These are phyloP conservation scores for Cercophora scortea DNA, from an alignment of 495 filamentous ascomycete genomes.

Conservation along the genomic window DNA sequence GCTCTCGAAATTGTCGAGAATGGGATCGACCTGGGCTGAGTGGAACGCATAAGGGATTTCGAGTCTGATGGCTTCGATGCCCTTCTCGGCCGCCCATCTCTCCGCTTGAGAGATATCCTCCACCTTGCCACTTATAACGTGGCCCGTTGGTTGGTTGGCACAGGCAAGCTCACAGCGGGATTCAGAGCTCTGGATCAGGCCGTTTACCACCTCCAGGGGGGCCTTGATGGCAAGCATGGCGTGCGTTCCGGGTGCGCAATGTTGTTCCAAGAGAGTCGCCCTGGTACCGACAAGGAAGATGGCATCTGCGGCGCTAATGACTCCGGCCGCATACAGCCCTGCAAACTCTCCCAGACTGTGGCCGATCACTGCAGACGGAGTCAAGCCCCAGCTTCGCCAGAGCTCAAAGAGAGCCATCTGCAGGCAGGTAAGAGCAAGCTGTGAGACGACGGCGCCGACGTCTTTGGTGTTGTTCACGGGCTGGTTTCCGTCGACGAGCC, in stretches of 20 bases:
- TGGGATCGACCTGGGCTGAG: conserved; percentile 67
- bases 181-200: conserved; percentile 28
- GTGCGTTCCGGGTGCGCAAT: conserved; percentile 66
- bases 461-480: conserved; percentile 37
- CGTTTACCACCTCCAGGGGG: conserved; percentile 29
- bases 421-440: conserved; percentile 68
- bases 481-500: conserved; percentile 57
- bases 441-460: conserved; percentile 66
- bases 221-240: conserved; percentile 55
- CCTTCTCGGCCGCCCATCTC: conserved; percentile 47
- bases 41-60: conserved; percentile 77
- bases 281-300: conserved; percentile 74
- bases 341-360: conserved; percentile 88
- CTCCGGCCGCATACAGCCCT: conserved; percentile 71
- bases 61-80: conserved; percentile 61
- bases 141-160: conserved; percentile 53
- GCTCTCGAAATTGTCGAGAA: conserved; percentile 57
- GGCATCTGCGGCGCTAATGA: conserved; percentile 69
- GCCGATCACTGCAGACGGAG: conserved; percentile 68
- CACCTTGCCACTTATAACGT: conserved; percentile 49
- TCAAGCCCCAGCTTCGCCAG: conserved; percentile 73
- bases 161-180: conserved; percentile 43
- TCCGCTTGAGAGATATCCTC: conserved; percentile 49
- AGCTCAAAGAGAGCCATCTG: conserved; percentile 79
- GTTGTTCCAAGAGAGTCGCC: conserved; percentile 64